Evolutionary conservation across 495 filamentous ascomycete genomes (phyloP).

Genomic region (Bombardia bombarda): DNA sequence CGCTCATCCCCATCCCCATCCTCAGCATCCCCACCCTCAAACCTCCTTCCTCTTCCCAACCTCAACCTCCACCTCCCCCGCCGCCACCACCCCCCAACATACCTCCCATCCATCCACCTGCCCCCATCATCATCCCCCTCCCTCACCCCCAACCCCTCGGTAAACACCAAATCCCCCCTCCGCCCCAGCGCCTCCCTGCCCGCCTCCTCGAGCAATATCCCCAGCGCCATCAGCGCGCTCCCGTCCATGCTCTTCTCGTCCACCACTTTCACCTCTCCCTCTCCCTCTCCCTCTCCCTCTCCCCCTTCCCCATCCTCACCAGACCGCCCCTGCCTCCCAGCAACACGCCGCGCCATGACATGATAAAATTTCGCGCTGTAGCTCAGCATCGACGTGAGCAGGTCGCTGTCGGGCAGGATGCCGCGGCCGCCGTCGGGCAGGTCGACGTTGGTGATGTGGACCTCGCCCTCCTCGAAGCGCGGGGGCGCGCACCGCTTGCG

Average conservation of each 20-base stretch:
- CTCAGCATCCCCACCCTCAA: too few relatives aligned
- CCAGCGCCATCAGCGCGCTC: constrained; percentile 73
- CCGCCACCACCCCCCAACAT: too few relatives aligned
- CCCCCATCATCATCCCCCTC: too few relatives aligned
- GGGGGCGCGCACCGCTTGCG: constrained; percentile 50
- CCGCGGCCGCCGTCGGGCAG: constrained; percentile 28
- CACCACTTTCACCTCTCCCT: constrained; percentile 2
- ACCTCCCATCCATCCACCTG: too few relatives aligned
- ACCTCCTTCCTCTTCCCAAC: too few relatives aligned
- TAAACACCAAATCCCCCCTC: constrained; percentile 67
- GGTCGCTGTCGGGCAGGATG: constrained; percentile 58
- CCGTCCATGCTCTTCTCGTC: constrained; percentile 72
- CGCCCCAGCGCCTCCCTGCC: constrained; percentile 53
- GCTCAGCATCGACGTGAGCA: constrained; percentile 67
- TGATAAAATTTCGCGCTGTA: constrained; percentile 70
- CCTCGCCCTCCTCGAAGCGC: constrained; percentile 60
- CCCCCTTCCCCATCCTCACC: constrained; percentile 1
- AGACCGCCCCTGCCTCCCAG: constrained; percentile 8
- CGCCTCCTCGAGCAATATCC: constrained; percentile 75
- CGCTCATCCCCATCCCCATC: too few relatives aligned
- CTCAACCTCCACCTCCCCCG: too few relatives aligned
- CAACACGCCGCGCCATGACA: constrained; percentile 21
- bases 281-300: not conserved
- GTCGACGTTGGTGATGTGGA: constrained; percentile 53
- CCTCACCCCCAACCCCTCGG: too few relatives aligned